Percentiles rank a stretch among this genome's conserved stretches.
phyloP scores from a whole-genome alignment of 305 asterid genomes.

The Monarda citriodora region DNA sequence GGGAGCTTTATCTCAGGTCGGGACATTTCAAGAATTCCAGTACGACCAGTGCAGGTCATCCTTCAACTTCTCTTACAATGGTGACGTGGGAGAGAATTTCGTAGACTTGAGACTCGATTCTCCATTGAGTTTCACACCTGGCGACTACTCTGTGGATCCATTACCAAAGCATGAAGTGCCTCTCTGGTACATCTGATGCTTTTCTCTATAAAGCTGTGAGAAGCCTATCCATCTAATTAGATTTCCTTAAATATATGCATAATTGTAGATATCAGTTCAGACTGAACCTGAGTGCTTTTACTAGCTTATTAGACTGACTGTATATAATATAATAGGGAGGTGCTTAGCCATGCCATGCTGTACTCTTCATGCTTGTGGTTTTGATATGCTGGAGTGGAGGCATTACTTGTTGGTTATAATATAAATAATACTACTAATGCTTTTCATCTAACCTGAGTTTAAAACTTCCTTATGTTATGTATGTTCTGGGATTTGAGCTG shows the following conservation, averaged over 20 bases:
- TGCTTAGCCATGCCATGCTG: constrained; percentile 15
- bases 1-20: constrained; percentile 21
- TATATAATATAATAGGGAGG: constrained; percentile 1
- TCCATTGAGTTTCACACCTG: constrained; percentile 39
- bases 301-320: constrained; percentile 16
- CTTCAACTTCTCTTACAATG: constrained; percentile 24
- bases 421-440: no score
- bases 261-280: constrained; percentile 19
- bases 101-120: constrained; percentile 45
- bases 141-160: constrained; percentile 41
- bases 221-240: constrained; percentile 19
- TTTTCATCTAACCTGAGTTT: constrained; percentile 9
- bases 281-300: constrained; percentile 18
- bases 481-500: no score
- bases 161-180: constrained; percentile 45
- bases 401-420: constrained; percentile 11
- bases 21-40: constrained; percentile 36
- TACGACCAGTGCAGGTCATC: constrained; percentile 32
- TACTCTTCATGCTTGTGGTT: constrained; percentile 17
- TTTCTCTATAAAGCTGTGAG: constrained; percentile 10
- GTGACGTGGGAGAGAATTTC: constrained; percentile 24
- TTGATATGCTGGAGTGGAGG: constrained; percentile 14
- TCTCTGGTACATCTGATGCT: constrained; percentile 43
- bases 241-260: constrained; percentile 19
- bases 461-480: no score